phyloP scores from a whole-genome alignment of 164 flowering plant species.

The grape (Vitis vinifera) region ASM3070453v1 NC_081818.1:29420001-29420500 shows the following conservation, averaged over 20 bases:
- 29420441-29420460: constrained; percentile 73
- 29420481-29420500: constrained; percentile 73
- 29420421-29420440: constrained; percentile 69
- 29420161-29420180: background rate
- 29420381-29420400: constrained; percentile 58
- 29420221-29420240: constrained; percentile 68
- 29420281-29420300: background rate
- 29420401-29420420: constrained; percentile 75
- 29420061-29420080: no score
- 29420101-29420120: background rate
- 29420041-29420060: background rate
- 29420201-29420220: constrained; percentile 72
- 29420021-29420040: no score
- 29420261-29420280: constrained; percentile 61
- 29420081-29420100: constrained; percentile 9
- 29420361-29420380: constrained; percentile 82
- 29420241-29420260: constrained; percentile 72
- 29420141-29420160: background rate
- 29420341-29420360: constrained; percentile 3
- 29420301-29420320: background rate
- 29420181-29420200: constrained; percentile 70
- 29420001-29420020: no score
- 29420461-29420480: constrained; percentile 58
- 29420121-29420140: background rate
- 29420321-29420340: background rate